Percentiles rank a stretch among this genome's conserved stretches.
Evolutionary conservation across 177 flowering plant species (phyloP).

Genomic region (Vitis hybrid): DNA sequence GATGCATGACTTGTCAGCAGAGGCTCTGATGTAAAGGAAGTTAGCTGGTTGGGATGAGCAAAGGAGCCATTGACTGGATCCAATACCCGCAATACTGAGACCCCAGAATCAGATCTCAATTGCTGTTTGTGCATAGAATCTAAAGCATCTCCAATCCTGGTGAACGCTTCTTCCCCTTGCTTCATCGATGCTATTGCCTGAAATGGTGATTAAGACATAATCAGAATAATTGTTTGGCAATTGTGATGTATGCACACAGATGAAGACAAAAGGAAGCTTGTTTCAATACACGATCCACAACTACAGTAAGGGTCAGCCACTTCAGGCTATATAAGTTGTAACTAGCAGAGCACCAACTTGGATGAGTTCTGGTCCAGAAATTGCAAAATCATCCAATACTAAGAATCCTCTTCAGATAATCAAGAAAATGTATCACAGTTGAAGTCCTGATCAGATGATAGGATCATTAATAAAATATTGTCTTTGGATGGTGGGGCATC

Average conservation of each 20-base stretch:
- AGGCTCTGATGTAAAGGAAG: constrained; percentile 15
- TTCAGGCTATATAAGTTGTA: neutral
- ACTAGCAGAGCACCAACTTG: neutral
- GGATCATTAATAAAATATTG: too few relatives aligned
- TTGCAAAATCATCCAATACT: neutral
- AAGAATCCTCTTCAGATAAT: neutral
- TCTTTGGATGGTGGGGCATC: too few relatives aligned
- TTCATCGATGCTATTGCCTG: constrained; percentile 34
- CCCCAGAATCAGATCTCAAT: constrained; percentile 12
- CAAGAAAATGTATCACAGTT: too few relatives aligned
- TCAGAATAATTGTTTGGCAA: neutral
- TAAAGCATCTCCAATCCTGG: constrained; percentile 33
- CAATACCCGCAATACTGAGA: constrained; percentile 10
- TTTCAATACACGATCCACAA: too few relatives aligned
- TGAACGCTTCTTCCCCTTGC: constrained; percentile 42
- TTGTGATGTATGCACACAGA: neutral
- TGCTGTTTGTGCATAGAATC: constrained; percentile 19
- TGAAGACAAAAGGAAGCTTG: neutral
- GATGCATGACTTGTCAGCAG: neutral
- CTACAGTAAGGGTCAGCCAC: neutral
- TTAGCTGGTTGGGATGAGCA: constrained; percentile 14
- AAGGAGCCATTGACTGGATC: constrained; percentile 20
- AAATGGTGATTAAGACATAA: constrained; percentile 1
- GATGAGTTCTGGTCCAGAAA: neutral
- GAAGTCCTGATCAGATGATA: too few relatives aligned